phyloP scores from a whole-genome alignment of 129 eudicot genomes.

The Flaveria brownii region DNA sequence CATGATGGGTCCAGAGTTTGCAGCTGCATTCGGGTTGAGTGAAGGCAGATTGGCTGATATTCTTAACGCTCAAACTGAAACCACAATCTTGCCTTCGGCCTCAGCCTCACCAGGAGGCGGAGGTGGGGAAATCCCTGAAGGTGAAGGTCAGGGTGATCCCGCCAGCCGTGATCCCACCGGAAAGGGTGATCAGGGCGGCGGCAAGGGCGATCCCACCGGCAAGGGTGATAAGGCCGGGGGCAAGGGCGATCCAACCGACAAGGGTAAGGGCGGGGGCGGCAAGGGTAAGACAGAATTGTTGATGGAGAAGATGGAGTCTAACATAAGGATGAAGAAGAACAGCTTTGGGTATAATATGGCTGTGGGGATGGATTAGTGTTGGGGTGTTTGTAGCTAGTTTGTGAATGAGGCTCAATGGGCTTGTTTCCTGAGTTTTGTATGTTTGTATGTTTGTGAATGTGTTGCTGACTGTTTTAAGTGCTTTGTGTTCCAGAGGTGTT shows the following conservation, averaged over 20 bases:
- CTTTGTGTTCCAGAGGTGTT: background rate
- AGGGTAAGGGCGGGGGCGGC: background rate
- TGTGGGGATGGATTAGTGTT: constrained; percentile 5
- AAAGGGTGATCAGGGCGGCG: background rate
- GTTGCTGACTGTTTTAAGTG: background rate
- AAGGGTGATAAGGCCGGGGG: background rate
- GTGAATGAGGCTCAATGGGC: constrained; percentile 22
- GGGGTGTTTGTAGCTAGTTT: constrained; percentile 7
- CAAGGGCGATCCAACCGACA: background rate
- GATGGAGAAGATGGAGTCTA: background rate
- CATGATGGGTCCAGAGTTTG: constrained; percentile 64
- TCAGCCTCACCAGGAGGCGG: constrained; percentile 42
- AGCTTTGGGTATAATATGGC: constrained; percentile 27
- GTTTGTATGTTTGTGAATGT: background rate
- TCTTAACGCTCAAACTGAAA: constrained; percentile 43
- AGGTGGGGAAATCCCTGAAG: constrained; percentile 23
- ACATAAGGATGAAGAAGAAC: constrained; percentile 28
- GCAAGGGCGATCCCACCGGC: background rate
- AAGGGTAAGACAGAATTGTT: background rate
- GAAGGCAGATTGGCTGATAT: constrained; percentile 40
- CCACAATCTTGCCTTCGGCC: constrained; percentile 51
- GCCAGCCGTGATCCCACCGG: background rate
- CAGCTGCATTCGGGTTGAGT: constrained; percentile 67
- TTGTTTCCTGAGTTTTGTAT: constrained; percentile 11
- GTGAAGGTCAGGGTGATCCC: constrained; percentile 14